Percentiles rank a stretch among this genome's conserved stretches.
Conservation (phyloP, 1,284 basidiomycete genomes). For the Somion occarium region DNA sequence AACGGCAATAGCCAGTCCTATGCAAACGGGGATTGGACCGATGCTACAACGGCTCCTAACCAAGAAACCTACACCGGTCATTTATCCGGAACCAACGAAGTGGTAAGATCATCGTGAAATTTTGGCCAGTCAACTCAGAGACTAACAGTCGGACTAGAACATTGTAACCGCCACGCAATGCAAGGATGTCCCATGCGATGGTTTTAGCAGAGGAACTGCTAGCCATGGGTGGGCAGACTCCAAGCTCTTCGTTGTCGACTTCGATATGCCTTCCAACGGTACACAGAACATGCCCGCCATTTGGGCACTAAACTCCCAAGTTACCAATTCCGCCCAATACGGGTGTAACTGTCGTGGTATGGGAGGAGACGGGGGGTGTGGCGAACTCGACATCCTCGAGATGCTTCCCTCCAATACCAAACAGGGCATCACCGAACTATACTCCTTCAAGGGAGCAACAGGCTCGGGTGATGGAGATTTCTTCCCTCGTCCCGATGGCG, state of each 20-base stretch:
- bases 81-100: slow-evolving; percentile 10
- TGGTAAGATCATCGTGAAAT: slow-evolving; percentile 7
- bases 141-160: slow-evolving; percentile 13
- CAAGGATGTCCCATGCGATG: slow-evolving; percentile 18
- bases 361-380: slow-evolving; percentile 22
- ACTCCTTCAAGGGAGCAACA: slow-evolving; percentile 29
- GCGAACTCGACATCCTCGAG: slow-evolving; percentile 30
- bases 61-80: slow-evolving; percentile 11
- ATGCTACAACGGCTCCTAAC: slow-evolving; percentile 14
- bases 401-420: slow-evolving; percentile 18
- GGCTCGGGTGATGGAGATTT: slow-evolving; percentile 22
- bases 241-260: slow-evolving; percentile 24
- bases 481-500: slow-evolving; percentile 22
- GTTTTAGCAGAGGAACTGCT: slow-evolving; percentile 28
- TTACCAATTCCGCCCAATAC: slow-evolving; percentile 29
- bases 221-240: slow-evolving; percentile 27
- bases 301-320: slow-evolving; percentile 28
- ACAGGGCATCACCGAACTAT: slow-evolving; percentile 28
- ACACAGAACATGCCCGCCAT: slow-evolving; percentile 21
- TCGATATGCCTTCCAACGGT: slow-evolving; percentile 16
- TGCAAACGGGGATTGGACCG: slow-evolving; percentile 14
- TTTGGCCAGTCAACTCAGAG: background rate
- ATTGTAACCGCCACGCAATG: slow-evolving; percentile 23
- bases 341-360: slow-evolving; percentile 31
- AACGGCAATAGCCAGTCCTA: slow-evolving; percentile 18